Conservation (phyloP, 768 basidiomycete species). For the Guyanaporus albipodus region DNA sequence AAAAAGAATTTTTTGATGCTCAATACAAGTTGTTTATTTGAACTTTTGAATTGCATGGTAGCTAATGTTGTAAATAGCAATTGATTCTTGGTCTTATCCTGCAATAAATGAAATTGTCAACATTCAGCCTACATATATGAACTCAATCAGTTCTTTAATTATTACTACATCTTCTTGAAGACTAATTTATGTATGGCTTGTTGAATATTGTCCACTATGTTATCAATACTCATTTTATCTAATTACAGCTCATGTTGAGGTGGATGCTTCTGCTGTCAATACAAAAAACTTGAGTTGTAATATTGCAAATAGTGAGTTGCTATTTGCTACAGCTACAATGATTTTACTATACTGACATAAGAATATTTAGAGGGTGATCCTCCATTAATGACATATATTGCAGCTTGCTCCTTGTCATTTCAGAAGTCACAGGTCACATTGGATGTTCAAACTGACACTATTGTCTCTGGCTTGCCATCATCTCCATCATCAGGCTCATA, state of each 20-base stretch:
- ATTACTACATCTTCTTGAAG: neutral
- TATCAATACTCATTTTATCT: slow-evolving; percentile 4
- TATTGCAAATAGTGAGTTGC: neutral
- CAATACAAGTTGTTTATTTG: too few species aligned
- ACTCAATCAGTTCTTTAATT: neutral
- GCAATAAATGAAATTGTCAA: neutral
- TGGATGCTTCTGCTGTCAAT: neutral
- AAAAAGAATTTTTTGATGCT: neutral
- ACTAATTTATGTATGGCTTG: neutral
- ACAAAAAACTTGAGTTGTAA: neutral
- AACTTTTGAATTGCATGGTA: neutral
- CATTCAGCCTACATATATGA: neutral
- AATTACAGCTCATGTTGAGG: slow-evolving; percentile 7
- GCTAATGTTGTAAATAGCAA: neutral
- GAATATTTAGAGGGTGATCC: neutral
- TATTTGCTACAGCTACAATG: neutral
- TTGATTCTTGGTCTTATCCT: neutral
- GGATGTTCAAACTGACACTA: neutral
- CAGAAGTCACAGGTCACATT: neutral
- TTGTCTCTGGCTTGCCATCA: neutral
- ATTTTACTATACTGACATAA: neutral
- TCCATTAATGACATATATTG: slow-evolving; percentile 1
- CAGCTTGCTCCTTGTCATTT: slow-evolving; percentile 8
- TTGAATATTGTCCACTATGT: neutral
- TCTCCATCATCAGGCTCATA: neutral